A percentile compares a stretch with the other conserved stretches of the same genome.
Conservation (phyloP, 148 eudicot genomes). For the Amaranthus cruentus region DNA sequence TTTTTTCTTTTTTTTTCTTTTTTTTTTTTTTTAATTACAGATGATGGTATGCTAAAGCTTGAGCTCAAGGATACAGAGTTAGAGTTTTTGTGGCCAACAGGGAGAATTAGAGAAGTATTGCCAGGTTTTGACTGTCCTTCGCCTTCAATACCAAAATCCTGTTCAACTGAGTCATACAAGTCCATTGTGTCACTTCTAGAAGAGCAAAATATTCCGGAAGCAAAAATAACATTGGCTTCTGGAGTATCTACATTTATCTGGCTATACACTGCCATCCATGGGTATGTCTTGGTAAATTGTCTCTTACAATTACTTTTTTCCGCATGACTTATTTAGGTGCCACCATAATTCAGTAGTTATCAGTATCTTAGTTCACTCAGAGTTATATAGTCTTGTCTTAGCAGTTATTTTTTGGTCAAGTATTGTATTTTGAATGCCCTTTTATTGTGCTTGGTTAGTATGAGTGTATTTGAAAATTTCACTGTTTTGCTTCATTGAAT, state of each 20-base stretch:
- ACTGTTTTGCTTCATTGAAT: background rate
- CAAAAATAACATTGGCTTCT: constrained; percentile 56
- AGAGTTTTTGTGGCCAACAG: constrained; percentile 83
- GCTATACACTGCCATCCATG: constrained; percentile 72
- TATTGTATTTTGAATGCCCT: background rate
- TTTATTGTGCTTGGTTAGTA: background rate
- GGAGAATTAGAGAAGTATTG: constrained; percentile 49
- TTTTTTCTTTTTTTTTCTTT: background rate
- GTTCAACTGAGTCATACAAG: constrained; percentile 52
- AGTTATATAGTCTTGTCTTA: background rate
- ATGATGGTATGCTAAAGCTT: constrained; percentile 51
- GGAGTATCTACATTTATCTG: constrained; percentile 87
- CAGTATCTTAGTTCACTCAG: background rate
- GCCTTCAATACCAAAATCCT: constrained; percentile 58
- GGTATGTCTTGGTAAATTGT: constrained; percentile 37
- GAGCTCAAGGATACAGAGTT: constrained; percentile 69
- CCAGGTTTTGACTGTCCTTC: constrained; percentile 34
- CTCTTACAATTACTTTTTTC: background rate
- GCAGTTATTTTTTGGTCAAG: background rate
- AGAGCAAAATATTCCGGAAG: constrained; percentile 76
- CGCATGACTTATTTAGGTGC: background rate
- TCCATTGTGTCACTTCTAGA: constrained; percentile 53
- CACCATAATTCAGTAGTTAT: background rate
- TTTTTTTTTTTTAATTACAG: constrained; percentile 20
- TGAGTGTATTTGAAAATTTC: background rate